Evolutionary conservation across 352 stramenopile species (phyloP).

Genomic region (Globisporangium apiculatum): DNA sequence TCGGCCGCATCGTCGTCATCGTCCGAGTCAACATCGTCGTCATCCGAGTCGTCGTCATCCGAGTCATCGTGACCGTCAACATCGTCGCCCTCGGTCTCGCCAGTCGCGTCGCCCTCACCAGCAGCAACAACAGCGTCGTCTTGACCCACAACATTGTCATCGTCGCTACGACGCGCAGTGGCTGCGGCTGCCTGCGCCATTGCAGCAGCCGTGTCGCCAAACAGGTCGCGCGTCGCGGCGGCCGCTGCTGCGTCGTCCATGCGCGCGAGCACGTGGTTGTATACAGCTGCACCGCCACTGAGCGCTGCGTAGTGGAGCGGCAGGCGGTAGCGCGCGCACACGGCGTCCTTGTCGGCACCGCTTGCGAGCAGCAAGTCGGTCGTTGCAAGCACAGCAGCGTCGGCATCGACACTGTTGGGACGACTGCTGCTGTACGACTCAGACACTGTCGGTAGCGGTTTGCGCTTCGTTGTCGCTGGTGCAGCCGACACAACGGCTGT

Average conservation of each 20-base stretch:
- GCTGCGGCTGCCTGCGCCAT: slow-evolving; percentile 37
- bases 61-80: slow-evolving; percentile 14
- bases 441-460: background rate
- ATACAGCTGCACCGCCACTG: slow-evolving; percentile 53
- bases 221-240: slow-evolving; percentile 43
- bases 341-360: slow-evolving; percentile 47
- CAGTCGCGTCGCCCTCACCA: background rate
- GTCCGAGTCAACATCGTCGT: background rate
- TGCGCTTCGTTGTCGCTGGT: slow-evolving; percentile 15
- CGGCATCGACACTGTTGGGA: slow-evolving; percentile 6
- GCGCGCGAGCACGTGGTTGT: slow-evolving; percentile 40
- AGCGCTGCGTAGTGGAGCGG: slow-evolving; percentile 73
- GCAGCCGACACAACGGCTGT: no score
- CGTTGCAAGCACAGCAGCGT: slow-evolving; percentile 48
- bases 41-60: slow-evolving; percentile 18
- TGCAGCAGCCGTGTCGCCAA: slow-evolving; percentile 43
- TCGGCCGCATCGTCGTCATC: background rate
- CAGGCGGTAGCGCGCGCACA: slow-evolving; percentile 62
- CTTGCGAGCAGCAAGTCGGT: slow-evolving; percentile 69
- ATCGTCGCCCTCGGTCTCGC: background rate
- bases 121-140: slow-evolving; percentile 25
- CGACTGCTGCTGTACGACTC: no score
- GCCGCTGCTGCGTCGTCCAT: slow-evolving; percentile 19
- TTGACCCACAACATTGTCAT: slow-evolving; percentile 3
- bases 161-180: slow-evolving; percentile 27